Evolutionary conservation across 2,329 filamentous ascomycete genomes (phyloP), one percentile per base, ranked within the genome.

Genomic region (Eurotiales sp.): DNA sequence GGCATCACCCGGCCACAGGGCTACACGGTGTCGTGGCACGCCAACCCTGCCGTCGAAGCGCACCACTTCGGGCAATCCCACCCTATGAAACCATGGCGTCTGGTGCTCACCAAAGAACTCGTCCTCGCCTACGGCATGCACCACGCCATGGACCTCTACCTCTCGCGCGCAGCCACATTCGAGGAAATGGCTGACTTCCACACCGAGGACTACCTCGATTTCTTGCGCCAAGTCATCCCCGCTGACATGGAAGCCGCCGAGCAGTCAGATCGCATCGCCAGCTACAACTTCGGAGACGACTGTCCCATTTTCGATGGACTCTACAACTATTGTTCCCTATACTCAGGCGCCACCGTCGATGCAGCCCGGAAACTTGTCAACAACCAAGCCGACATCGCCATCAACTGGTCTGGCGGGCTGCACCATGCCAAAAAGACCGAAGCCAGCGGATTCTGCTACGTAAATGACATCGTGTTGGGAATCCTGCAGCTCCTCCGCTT

Each of bases 41-140:
- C 90, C 73, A 96, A 96, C 64, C 88, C 91, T 1, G 85, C 89
- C 54, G 95, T 97, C 67, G 93, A 99, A 73, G 87, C 88, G 66
- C 92, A 97, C 71, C 93, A 99, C 70, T 99, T 99, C 69, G 93
- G 93, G 58, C 87, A 89, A 72, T 91, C 89, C 8, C 93, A 99
- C 75, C 93, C 93, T 17, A 99, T 99, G 93, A 99, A 99, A 70
- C 93, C 93, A 53, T 97, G 93, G 92, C 88, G 93, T 30, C 76
- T 99, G 57, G 96, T 91, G 14, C 80, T 99, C 50, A 95, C 93
- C 51, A 97, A 99, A 70, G 90, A 93, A 62, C 82, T 99, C 42
- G 90, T 99, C 57, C 86, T 95, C 66, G 87, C 90, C 1, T 97
- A 97, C 69, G 93, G 93, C 59, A 89, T 99, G 81, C 90, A 95